Percentiles rank a stretch among this genome's conserved stretches.
phyloP scores from a whole-genome alignment of 176 grass and related monocot genomes.

The Bolboschoenus planiculmis region DNA sequence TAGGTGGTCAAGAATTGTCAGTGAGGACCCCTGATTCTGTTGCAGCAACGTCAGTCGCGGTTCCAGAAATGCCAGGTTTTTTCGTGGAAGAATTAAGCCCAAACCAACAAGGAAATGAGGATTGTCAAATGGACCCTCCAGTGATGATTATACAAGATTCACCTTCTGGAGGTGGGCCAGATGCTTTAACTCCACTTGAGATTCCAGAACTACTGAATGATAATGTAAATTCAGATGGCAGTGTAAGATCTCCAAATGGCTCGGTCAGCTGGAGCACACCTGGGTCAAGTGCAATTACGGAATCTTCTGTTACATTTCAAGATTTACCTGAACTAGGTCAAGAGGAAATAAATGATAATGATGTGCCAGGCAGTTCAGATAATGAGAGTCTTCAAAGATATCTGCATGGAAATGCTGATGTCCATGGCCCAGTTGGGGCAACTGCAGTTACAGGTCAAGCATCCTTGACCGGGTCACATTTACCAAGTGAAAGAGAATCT shows the following conservation, averaged over 20 bases:
- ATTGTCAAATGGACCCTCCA: not conserved
- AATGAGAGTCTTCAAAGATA: slow-evolving; percentile 8
- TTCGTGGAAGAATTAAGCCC: slow-evolving; percentile 19
- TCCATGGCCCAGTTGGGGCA: not conserved
- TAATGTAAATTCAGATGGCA: not conserved
- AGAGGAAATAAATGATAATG: slow-evolving; percentile 1
- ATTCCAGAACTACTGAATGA: not conserved
- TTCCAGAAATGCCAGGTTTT: slow-evolving; percentile 5
- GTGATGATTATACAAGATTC: slow-evolving; percentile 9
- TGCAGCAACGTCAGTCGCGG: not conserved
- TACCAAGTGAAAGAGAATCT: slow-evolving; percentile 9
- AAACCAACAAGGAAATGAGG: slow-evolving; percentile 2
- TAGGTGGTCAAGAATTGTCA: not conserved
- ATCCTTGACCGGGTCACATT: not conserved
- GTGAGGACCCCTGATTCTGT: not conserved
- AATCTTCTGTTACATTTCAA: slow-evolving; percentile 12
- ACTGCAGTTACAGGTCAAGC: not conserved
- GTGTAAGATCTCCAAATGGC: slow-evolving; percentile 8
- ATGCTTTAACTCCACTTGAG: not conserved
- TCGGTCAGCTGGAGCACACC: not conserved
- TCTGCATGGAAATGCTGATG: slow-evolving; percentile 1
- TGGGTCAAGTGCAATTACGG: not conserved
- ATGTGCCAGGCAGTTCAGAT: not conserved
- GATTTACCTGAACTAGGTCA: not conserved
- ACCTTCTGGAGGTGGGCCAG: not conserved